A percentile compares a stretch with the other conserved stretches of the same genome.
Conservation (phyloP, 2,329 filamentous ascomycete genomes). For the Penicillium psychrosexuale region DNA sequence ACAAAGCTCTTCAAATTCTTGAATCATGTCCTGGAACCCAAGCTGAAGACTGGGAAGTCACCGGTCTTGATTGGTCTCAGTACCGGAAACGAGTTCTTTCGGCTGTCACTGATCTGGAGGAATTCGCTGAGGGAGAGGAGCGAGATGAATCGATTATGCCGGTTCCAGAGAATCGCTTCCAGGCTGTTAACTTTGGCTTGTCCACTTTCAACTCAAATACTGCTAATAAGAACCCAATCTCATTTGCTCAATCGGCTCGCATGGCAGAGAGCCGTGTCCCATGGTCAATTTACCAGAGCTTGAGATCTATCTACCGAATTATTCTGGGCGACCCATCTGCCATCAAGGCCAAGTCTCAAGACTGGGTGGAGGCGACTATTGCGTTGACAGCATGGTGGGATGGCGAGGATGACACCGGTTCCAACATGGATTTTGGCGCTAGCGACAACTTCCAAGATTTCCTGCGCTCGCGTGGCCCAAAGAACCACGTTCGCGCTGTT, state of each 20-base stretch:
- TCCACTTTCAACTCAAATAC: slow-evolving; percentile 36
- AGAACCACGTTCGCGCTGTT: slow-evolving; percentile 43
- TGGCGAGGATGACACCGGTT: slow-evolving; percentile 61
- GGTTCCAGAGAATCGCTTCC: slow-evolving; percentile 44
- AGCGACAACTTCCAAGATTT: slow-evolving; percentile 20
- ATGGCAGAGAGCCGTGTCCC: slow-evolving; percentile 84
- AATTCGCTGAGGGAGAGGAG: slow-evolving; percentile 73
- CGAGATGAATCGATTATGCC: slow-evolving; percentile 42
- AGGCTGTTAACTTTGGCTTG: slow-evolving; percentile 49
- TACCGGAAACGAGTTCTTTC: slow-evolving; percentile 74
- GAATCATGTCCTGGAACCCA: slow-evolving; percentile 67
- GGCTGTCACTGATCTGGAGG: slow-evolving; percentile 66
- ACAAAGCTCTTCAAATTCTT: slow-evolving; percentile 66
- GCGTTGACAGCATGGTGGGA: slow-evolving; percentile 91
- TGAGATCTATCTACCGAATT: slow-evolving; percentile 77
- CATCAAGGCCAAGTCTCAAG: slow-evolving; percentile 73
- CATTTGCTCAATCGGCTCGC: slow-evolving; percentile 63
- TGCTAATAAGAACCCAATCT: slow-evolving; percentile 50
- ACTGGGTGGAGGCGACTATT: slow-evolving; percentile 88
- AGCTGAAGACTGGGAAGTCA: slow-evolving; percentile 73
- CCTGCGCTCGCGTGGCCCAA: slow-evolving; percentile 26
- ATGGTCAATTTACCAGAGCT: slow-evolving; percentile 83
- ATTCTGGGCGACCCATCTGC: slow-evolving; percentile 71
- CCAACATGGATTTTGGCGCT: slow-evolving; percentile 25
- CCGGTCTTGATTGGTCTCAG: slow-evolving; percentile 74